A percentile compares a stretch with the other conserved stretches of the same genome.
These are phyloP conservation scores for Lachancea sp. DNA, from an alignment of 805 yeast species.

Conservation along the genomic window DNA sequence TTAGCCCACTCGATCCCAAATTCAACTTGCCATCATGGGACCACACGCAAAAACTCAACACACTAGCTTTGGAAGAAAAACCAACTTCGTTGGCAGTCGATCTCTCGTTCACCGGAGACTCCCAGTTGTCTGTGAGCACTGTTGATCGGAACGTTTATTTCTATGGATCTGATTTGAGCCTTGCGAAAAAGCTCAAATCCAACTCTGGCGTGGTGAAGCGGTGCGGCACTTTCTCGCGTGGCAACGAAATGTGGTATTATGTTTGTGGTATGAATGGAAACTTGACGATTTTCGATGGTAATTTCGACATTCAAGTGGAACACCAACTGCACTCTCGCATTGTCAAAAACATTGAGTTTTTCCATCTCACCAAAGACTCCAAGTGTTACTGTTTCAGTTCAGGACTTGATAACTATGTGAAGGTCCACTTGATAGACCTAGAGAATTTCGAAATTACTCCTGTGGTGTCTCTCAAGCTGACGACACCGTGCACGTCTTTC, in stretches of 20 bases:
- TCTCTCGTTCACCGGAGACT: neutral
- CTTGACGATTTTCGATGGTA: conserved; percentile 11
- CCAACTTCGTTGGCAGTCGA: conserved; percentile 3
- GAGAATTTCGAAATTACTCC: conserved; percentile 6
- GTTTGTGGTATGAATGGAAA: conserved; percentile 25
- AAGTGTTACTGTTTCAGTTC: conserved; percentile 38
- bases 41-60: conserved; percentile 9
- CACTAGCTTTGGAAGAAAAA: neutral
- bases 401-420: conserved; percentile 53
- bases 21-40: conserved; percentile 19
- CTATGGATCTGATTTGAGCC: neutral
- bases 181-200: neutral
- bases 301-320: neutral
- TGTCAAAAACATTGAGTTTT: conserved; percentile 32
- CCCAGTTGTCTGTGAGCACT: conserved; percentile 1
- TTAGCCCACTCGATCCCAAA: conserved; percentile 10
- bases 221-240: conserved; percentile 14
- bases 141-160: neutral
- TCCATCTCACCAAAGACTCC: conserved; percentile 10
- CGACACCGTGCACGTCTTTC: conserved; percentile 49
- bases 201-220: conserved; percentile 17
- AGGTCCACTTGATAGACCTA: conserved; percentile 25
- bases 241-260: conserved; percentile 8
- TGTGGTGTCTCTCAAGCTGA: conserved; percentile 32
- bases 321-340: conserved; percentile 36